Evolutionary conservation across 345 rosid genomes (phyloP).

Genomic region (Moricandia arvensis): DNA sequence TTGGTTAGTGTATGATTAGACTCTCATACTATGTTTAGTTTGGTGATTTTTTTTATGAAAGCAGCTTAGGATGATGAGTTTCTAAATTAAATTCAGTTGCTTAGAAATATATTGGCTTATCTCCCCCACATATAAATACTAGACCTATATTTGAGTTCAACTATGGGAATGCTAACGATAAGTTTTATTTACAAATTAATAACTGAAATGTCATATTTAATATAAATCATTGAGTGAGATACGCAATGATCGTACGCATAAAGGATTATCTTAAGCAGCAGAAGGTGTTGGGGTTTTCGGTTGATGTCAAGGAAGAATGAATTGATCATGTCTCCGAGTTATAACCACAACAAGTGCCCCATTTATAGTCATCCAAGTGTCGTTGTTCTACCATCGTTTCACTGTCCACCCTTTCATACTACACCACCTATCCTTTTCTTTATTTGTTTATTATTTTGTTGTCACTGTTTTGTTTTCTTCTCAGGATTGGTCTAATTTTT

Average conservation of each 20-base stretch:
- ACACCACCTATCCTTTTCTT: slow-evolving; percentile 26
- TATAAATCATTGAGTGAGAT: slow-evolving; percentile 6
- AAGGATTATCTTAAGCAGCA: background rate
- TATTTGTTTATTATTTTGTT: background rate
- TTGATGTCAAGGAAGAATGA: slow-evolving; percentile 30
- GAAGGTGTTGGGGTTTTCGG: slow-evolving; percentile 16
- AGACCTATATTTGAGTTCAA: background rate
- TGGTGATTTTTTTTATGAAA: too few species aligned
- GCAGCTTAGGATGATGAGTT: too few species aligned
- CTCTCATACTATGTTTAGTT: background rate
- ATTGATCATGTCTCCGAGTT: slow-evolving; percentile 26
- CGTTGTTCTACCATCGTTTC: slow-evolving; percentile 14
- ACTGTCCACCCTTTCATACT: slow-evolving; percentile 18
- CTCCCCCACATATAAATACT: background rate
- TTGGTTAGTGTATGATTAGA: background rate
- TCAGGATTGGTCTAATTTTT: background rate
- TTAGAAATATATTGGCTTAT: background rate
- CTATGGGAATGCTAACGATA: background rate
- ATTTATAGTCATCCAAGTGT: slow-evolving; percentile 10
- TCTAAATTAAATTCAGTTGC: too few species aligned
- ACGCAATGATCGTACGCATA: background rate
- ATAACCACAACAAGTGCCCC: slow-evolving; percentile 29
- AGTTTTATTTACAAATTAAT: background rate
- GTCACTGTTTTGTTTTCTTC: background rate
- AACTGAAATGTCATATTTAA: background rate